Conservation (phyloP, 1,139 yeast genomes). For the Pichia sp. region DNA sequence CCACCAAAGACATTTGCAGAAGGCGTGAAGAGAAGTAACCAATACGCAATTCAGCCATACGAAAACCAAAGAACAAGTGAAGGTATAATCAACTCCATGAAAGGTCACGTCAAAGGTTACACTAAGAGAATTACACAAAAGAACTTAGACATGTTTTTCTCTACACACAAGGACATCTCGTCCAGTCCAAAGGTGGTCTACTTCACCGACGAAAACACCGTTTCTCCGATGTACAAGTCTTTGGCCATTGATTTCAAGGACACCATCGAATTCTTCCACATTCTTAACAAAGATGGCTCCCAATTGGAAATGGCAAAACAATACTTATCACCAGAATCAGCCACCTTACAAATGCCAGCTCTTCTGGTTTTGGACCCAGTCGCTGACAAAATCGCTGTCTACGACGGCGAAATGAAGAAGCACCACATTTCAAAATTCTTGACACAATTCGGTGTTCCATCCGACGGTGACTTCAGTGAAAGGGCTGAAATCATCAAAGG, state of each 20-base stretch:
- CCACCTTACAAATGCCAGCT: constrained; percentile 14
- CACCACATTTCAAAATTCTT: constrained; percentile 23
- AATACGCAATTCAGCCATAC: constrained; percentile 64
- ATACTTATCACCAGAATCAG: constrained; percentile 10
- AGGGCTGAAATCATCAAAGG: constrained; percentile 23
- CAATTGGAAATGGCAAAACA: constrained; percentile 1
- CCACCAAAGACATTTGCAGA: constrained; percentile 62
- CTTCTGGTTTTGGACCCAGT: constrained; percentile 21
- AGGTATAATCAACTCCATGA: constrained; percentile 56
- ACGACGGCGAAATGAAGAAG: constrained; percentile 22
- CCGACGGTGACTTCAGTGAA: constrained; percentile 29
- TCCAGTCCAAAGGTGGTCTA: constrained; percentile 44
- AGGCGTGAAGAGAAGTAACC: constrained; percentile 27
- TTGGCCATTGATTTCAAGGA: constrained; percentile 74
- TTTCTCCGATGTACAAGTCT: constrained; percentile 66
- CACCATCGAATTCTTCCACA: constrained; percentile 41
- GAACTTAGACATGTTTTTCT: constrained; percentile 35
- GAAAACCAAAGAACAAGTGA: constrained; percentile 65
- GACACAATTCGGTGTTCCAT: constrained; percentile 21
- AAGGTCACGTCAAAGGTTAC: constrained; percentile 68
- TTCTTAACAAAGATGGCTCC: constrained; percentile 26
- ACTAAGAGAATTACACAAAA: constrained; percentile 49
- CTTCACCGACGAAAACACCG: constrained; percentile 42
- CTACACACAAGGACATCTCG: constrained; percentile 16
- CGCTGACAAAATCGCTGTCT: constrained; percentile 12